Evolutionary conservation across 305 asterid genomes (phyloP).

Genomic region (Fraxinus ornus): DNA sequence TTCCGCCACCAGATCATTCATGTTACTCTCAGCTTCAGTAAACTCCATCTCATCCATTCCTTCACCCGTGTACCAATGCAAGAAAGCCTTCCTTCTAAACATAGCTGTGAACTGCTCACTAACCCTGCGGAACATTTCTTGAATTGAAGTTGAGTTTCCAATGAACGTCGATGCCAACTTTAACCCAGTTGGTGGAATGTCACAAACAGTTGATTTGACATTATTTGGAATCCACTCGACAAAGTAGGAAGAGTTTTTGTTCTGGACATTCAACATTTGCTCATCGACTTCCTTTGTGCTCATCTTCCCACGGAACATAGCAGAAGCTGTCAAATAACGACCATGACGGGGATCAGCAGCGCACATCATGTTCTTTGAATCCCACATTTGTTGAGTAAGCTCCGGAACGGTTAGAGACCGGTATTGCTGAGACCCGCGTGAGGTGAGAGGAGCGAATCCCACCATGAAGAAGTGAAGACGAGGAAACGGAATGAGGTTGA

Average conservation of each 20-base stretch:
- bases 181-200: background rate
- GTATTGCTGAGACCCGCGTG: background rate
- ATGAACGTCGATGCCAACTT: background rate
- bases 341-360: background rate
- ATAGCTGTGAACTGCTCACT: background rate
- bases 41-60: constrained; percentile 56
- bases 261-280: background rate
- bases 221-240: background rate
- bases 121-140: background rate
- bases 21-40: constrained; percentile 45
- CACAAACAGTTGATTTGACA: background rate
- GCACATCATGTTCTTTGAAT: background rate
- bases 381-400: background rate
- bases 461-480: background rate
- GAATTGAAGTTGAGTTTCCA: background rate
- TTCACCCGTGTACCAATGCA: constrained; percentile 50
- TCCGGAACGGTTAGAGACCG: background rate
- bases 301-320: background rate
- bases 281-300: background rate
- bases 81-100: constrained; percentile 32
- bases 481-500: background rate
- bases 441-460: background rate
- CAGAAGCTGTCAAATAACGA: background rate
- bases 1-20: constrained; percentile 59
- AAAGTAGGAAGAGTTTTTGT: background rate